These are phyloP conservation scores for Tieghemostelium lacteum DNA, from an alignment of 78 protist genomes.

Conservation along the genomic window DNA sequence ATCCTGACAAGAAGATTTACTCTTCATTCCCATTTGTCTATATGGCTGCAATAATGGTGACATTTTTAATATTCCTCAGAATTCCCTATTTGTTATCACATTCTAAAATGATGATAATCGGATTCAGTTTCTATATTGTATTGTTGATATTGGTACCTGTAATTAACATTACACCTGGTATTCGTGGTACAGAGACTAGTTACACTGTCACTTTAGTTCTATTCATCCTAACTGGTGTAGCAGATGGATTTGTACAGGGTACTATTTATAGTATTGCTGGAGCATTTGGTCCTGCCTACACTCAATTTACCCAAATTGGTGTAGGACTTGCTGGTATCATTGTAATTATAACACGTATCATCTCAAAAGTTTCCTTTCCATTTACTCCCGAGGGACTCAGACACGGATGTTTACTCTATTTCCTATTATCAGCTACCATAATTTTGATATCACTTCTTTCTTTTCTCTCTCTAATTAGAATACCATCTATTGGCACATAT, in stretches of 20 bases:
- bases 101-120: slow-evolving; percentile 2
- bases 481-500: slow-evolving; percentile 39
- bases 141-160: slow-evolving; percentile 34
- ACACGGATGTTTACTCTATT: slow-evolving; percentile 14
- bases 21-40: slow-evolving; percentile 61
- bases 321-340: slow-evolving; percentile 45
- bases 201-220: slow-evolving; percentile 29
- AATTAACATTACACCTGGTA: slow-evolving; percentile 15
- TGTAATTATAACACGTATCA: slow-evolving; percentile 40
- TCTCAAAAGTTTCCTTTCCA: slow-evolving; percentile 39
- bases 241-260: slow-evolving; percentile 67
- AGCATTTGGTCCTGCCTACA: slow-evolving; percentile 48
- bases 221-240: neutral
- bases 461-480: slow-evolving; percentile 11
- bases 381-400: neutral
- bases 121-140: slow-evolving; percentile 16
- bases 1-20: slow-evolving; percentile 25
- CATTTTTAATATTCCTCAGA: slow-evolving; percentile 29
- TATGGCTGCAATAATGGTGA: slow-evolving; percentile 24
- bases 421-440: slow-evolving; percentile 25
- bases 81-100: slow-evolving; percentile 24
- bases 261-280: slow-evolving; percentile 50
- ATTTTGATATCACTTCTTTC: slow-evolving; percentile 7
- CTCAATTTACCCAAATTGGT: slow-evolving; percentile 53
- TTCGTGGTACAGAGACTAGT: slow-evolving; percentile 4